Base-by-base conservation (phyloP, 257 asterid species). In the Nicotiana benthamiana region DNA sequence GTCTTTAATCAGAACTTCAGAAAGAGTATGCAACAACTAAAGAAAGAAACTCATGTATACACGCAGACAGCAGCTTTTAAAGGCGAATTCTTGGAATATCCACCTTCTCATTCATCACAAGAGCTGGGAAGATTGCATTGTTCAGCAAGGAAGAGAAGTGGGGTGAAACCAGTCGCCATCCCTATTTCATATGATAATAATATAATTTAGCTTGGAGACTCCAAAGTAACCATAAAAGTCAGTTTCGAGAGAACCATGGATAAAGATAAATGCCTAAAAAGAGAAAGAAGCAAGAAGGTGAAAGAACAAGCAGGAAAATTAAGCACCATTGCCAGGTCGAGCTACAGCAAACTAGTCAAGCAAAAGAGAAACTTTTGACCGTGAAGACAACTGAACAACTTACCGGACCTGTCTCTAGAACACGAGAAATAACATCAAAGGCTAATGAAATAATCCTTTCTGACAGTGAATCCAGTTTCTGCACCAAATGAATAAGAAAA, bases 341-440 rank as follows among this genome's bases (percentile, higher is more conserved):
- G 32, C 59, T 70, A 22, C 36, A 70, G 22, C 30, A 22, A 43
- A 13, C 17, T 6, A 22, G 34, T 70, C 77, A 13, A 43, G 59
- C 36, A 70, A 27, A 79, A 72, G 76, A 12, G 48, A 11, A 16
- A 79, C 40, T 24, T 28, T 61, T 43, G 24, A 53, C 56, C 16
- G 22, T 40, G 63, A 36, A 85, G 83, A 66, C 77, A 64, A 30
- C 61, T 13, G 61, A 30, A 32, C 56, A 51, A 82, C 88, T 80
- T 85, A 83, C 90, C n/a, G 85, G 88, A 13, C 90, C 88, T 12
- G 88, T 87, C 84, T 85, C 90, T 75, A 87, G 60, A 81, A 87
- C 81, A 72, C 77, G 82, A 36, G 88, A 83, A 74, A 87, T 75
- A 81, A 87, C 85, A 79, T 87, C 87, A 68, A 87, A 87, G 13